These are phyloP conservation scores for Hydrangea macrophylla DNA, from an alignment of 148 eudicot genomes.

Conservation along the genomic window DNA sequence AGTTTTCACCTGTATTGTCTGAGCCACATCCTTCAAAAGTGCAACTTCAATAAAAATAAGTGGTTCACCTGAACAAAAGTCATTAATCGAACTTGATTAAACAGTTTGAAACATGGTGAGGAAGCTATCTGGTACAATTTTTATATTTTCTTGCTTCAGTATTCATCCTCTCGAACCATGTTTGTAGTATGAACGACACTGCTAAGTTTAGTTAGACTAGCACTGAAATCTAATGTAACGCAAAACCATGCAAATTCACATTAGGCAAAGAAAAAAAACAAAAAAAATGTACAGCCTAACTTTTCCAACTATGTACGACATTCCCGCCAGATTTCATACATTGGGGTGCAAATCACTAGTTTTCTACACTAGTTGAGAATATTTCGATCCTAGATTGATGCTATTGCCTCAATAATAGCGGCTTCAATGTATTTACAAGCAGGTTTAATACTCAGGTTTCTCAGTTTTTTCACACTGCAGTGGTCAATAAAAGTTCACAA, in stretches of 20 bases:
- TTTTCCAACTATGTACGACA: not conserved
- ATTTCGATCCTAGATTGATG: not conserved
- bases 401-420: not conserved
- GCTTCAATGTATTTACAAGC: not conserved
- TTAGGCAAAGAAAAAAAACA: too few species aligned
- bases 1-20: constrained; percentile 69
- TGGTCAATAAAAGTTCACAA: not conserved
- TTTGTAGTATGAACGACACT: not conserved
- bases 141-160: not conserved
- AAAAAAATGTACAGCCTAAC: not conserved
- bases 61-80: constrained; percentile 74
- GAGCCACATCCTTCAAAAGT: constrained; percentile 69
- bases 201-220: not conserved
- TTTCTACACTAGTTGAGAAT: not conserved
- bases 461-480: not conserved
- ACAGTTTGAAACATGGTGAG: constrained; percentile 5
- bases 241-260: not conserved
- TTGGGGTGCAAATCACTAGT: not conserved
- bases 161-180: not conserved
- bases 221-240: not conserved
- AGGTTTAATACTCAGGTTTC: not conserved
- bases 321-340: not conserved
- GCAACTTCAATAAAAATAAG: constrained; percentile 98
- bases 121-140: not conserved
- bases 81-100: constrained; percentile 8